A percentile compares a stretch with the other conserved stretches of the same genome.
Conservation (phyloP, 2,329 filamentous ascomycete species). For the Tricladium varicosporioides region DNA sequence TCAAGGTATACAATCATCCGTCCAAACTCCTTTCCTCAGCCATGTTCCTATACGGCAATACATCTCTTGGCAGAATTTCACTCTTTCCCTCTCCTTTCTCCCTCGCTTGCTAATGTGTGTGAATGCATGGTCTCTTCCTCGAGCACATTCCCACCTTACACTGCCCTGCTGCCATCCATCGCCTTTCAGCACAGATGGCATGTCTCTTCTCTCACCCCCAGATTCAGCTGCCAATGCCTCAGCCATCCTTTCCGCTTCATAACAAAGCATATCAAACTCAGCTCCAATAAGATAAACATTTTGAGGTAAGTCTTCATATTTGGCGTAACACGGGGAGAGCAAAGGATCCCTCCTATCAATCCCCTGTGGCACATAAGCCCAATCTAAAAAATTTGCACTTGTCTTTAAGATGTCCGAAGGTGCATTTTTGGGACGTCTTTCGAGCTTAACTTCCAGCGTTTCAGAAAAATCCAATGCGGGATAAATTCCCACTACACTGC, state of each 20-base stretch:
- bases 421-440: constrained; percentile 24
- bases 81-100: too few relatives aligned
- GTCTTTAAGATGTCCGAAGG: constrained; percentile 16
- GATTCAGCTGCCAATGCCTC: too few relatives aligned
- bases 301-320: constrained; percentile 15
- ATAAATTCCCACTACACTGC: constrained; percentile 43
- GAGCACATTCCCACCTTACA: too few relatives aligned
- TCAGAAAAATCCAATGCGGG: constrained; percentile 41
- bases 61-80: too few relatives aligned
- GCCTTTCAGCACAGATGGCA: too few relatives aligned
- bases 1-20: too few relatives aligned
- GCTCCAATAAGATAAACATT: constrained; percentile 19
- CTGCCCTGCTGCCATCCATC: too few relatives aligned
- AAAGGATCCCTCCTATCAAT: constrained; percentile 21
- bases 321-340: constrained; percentile 18
- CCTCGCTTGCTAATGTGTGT: too few relatives aligned
- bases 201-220: too few relatives aligned
- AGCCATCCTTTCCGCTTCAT: constrained; percentile 23
- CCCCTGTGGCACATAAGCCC: constrained; percentile 20
- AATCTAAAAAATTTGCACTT: constrained; percentile 13
- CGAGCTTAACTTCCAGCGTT: constrained; percentile 28
- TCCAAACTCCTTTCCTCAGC: too few relatives aligned
- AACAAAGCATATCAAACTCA: constrained; percentile 26
- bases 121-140: too few relatives aligned
- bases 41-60: too few relatives aligned